Conservation (phyloP, 352 stramenopile genomes). For the Phytophthora gonapodyides region DNA sequence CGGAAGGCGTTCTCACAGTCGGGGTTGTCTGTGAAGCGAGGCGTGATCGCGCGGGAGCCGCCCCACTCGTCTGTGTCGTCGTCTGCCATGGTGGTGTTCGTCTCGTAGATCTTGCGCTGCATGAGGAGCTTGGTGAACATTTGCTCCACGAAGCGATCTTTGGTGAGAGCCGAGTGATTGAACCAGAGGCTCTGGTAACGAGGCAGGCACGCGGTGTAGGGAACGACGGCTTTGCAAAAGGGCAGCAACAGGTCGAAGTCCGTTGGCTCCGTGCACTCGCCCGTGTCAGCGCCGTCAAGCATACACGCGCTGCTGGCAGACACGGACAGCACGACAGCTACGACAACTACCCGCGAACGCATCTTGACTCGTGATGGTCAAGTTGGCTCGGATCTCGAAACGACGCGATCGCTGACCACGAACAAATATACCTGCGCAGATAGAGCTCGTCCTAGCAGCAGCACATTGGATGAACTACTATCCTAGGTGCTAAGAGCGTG, state of each 20-base stretch:
- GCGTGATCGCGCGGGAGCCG: constrained; percentile 51
- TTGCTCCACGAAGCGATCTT: constrained; percentile 71
- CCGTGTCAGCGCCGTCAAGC: constrained; percentile 64
- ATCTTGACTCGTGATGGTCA: too few relatives aligned
- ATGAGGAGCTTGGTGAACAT: constrained; percentile 67
- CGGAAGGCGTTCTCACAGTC: constrained; percentile 91
- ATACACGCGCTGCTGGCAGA: constrained; percentile 26
- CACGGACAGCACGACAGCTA: too few relatives aligned
- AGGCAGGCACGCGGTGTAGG: constrained; percentile 75
- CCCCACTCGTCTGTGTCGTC: constrained; percentile 76
- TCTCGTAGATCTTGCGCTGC: constrained; percentile 69
- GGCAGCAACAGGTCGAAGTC: constrained; percentile 76
- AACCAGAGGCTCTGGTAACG: constrained; percentile 77
- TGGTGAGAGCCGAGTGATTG: constrained; percentile 76
- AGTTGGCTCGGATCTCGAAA: too few relatives aligned
- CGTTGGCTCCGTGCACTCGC: constrained; percentile 54
- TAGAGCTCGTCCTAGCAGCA: too few relatives aligned
- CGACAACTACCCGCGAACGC: too few relatives aligned
- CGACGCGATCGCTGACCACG: too few relatives aligned
- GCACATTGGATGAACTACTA: too few relatives aligned
- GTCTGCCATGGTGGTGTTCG: constrained; percentile 61
- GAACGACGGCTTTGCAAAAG: constrained; percentile 72
- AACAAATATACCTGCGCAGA: too few relatives aligned
- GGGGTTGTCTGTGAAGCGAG: constrained; percentile 83
- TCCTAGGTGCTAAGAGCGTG: too few relatives aligned